phyloP scores from a whole-genome alignment of 2,329 filamentous ascomycete species.

The Colletotrichum falcatum region DNA sequence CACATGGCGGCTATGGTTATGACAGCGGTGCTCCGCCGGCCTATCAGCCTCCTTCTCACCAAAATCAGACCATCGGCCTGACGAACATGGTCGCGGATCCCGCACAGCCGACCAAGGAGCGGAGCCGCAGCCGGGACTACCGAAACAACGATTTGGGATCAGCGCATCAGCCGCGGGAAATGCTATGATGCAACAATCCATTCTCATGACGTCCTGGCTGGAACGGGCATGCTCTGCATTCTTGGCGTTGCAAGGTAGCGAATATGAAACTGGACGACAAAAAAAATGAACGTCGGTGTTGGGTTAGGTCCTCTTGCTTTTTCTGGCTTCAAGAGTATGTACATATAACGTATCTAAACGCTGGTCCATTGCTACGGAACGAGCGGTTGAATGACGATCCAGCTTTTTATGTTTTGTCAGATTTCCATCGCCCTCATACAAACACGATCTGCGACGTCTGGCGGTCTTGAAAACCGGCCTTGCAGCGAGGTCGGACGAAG shows the following conservation, averaged over 20 bases:
- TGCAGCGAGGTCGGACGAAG: slow-evolving; percentile 1
- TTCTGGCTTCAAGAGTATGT: slow-evolving; percentile 15
- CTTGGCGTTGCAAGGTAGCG: slow-evolving; percentile 1
- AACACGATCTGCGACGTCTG: not conserved
- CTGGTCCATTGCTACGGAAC: not conserved
- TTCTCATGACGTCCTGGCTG: not conserved
- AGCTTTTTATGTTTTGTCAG: not conserved
- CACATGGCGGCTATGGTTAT: slow-evolving; percentile 31
- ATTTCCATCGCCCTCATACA: not conserved
- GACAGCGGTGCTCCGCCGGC: slow-evolving; percentile 28
- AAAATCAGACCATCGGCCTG: slow-evolving; percentile 35
- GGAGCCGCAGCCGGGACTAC: slow-evolving; percentile 36
- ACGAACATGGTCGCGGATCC: slow-evolving; percentile 37
- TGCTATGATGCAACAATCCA: slow-evolving; percentile 22
- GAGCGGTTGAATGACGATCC: slow-evolving; percentile 15
- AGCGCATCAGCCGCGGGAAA: slow-evolving; percentile 38
- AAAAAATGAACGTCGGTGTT: not conserved
- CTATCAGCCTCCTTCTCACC: slow-evolving; percentile 35
- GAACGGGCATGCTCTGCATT: not conserved
- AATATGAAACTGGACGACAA: slow-evolving; percentile 19
- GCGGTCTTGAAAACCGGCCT: not conserved
- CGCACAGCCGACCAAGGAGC: slow-evolving; percentile 30
- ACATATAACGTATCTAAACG: slow-evolving; percentile 16
- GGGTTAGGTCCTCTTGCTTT: not conserved
- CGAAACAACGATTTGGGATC: slow-evolving; percentile 38